These are phyloP conservation scores for Trichosporon sp. DNA, from an alignment of 1,284 basidiomycete species.

Conservation along the genomic window DNA sequence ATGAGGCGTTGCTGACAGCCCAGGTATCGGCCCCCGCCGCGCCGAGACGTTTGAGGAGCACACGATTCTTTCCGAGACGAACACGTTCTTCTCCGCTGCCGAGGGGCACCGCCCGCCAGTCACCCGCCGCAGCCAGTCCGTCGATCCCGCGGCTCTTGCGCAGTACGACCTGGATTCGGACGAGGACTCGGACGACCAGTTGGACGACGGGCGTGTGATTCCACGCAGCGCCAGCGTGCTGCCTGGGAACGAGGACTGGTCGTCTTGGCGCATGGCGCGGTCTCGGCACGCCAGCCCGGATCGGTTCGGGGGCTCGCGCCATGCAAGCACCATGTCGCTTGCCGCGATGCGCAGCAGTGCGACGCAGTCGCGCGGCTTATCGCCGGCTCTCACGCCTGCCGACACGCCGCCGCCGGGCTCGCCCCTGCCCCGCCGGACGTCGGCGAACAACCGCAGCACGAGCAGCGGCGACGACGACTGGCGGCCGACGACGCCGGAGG, in stretches of 20 bases:
- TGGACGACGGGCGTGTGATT: constrained; percentile 12
- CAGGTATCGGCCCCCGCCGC: constrained; percentile 72
- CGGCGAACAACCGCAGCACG: background rate
- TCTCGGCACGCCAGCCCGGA: constrained; percentile 19
- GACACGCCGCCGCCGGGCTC: constrained; percentile 4
- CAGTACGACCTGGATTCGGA: constrained; percentile 44
- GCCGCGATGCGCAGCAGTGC: constrained; percentile 3
- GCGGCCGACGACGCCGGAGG: constrained; percentile 3
- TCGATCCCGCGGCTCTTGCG: constrained; percentile 63
- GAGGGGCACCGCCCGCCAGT: constrained; percentile 10
- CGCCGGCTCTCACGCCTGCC: constrained; percentile 45
- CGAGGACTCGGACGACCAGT: constrained; percentile 34
- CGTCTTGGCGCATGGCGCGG: constrained; percentile 24
- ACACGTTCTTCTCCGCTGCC: constrained; percentile 66
- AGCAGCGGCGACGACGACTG: constrained; percentile 8
- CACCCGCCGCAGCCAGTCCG: constrained; percentile 62
- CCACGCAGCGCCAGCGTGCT: constrained; percentile 36
- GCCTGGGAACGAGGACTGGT: constrained; percentile 29
- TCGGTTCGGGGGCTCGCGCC: background rate
- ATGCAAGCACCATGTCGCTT: background rate
- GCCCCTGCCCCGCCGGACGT: background rate
- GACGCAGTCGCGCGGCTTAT: constrained; percentile 38
- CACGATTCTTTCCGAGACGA: constrained; percentile 66
- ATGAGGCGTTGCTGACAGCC: background rate
- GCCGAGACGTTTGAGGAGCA: constrained; percentile 78